Base-by-base conservation (phyloP, 1,284 basidiomycete species). In the Phylloporus sp. region DNA sequence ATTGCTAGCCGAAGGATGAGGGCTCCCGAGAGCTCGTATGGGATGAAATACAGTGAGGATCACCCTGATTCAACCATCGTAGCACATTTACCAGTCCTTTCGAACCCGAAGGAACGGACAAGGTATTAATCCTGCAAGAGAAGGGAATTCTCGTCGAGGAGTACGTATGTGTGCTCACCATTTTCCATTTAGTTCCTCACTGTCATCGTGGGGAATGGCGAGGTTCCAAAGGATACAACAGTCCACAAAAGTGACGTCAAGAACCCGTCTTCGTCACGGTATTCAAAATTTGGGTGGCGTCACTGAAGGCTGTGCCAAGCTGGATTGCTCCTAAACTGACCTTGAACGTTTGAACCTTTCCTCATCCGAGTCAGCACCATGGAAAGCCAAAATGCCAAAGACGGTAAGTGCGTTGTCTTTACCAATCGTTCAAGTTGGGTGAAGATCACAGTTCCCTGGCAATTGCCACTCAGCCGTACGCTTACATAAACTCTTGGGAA, bases 331-430 rank as follows among this genome's bases (percentile, higher is more conserved):
- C n/a, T n/a, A 53, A 39, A 49, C 66, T n/a, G 22, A 81, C 81
- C 73, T 81, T 79, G 60, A 82, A 74, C 6, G 81, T 76, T 81
- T 79, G 60, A 82, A 74, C 6, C 82, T 76, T 58, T 81, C 78
- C 62, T 82, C 81, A 47, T 84, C 72, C n/a, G 52, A 6, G 13
- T 49, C 51, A 2, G 66, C 52, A 22, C 80, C 81, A 56, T 81
- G 81, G 63, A 67, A 74, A 5, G 70, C 72, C 3, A 77, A 71
- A n/a, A 82, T 69, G 11, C 79, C 79, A 12, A 81, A 73, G 37
- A 76, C 75, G 10, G 78, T 58, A 47, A 26, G 46, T 20, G 22
- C 24, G 17, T 71, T 55, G 24, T 68, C 62, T 24, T 62, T 57
- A 18, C 77, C 76, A 24, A 81, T 73, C 52, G 68, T 76, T 32